These are phyloP conservation scores for Acanthamoeba triangularis DNA, from an alignment of 208 protist species.

Conservation along the genomic window DNA sequence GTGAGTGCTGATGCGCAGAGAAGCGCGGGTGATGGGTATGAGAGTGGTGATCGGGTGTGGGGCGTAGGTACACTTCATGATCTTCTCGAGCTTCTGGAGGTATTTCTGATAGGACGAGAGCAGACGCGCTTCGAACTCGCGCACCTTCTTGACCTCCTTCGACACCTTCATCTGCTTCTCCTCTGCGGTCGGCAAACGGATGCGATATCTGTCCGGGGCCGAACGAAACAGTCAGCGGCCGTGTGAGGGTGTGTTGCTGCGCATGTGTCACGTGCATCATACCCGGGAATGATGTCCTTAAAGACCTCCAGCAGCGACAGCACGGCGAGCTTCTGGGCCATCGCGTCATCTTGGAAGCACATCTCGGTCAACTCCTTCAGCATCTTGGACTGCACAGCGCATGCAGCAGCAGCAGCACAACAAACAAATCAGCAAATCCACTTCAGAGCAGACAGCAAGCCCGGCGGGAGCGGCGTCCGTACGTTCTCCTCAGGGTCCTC, in stretches of 20 bases:
- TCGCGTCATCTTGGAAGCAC: conserved; percentile 43
- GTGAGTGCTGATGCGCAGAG: not conserved
- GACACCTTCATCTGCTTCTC: conserved; percentile 49
- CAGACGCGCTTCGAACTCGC: conserved; percentile 56
- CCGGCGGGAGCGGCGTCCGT: not conserved
- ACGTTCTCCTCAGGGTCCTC: conserved; percentile 69
- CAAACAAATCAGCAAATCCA: not conserved
- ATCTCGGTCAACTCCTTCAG: conserved; percentile 49
- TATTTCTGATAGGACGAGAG: conserved; percentile 64
- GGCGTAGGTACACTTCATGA: conserved; percentile 54
- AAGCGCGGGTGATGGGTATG: not conserved
- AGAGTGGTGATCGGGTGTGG: not conserved
- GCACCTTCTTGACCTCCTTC: conserved; percentile 62
- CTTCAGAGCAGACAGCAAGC: not conserved
- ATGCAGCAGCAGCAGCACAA: too few species aligned
- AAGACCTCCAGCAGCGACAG: conserved; percentile 59
- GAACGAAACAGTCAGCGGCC: too few species aligned
- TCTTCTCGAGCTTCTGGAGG: conserved; percentile 72
- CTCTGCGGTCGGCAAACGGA: conserved; percentile 62
- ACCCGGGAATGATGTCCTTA: conserved; percentile 72
- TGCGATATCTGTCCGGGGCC: conserved; percentile 4
- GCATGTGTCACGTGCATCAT: not conserved
- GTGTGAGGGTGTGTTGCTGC: not conserved
- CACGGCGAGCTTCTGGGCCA: conserved; percentile 42
- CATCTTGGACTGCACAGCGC: conserved; percentile 3